Conservation (phyloP, 768 basidiomycete species). For the Cystobasidium ongulense region DNA sequence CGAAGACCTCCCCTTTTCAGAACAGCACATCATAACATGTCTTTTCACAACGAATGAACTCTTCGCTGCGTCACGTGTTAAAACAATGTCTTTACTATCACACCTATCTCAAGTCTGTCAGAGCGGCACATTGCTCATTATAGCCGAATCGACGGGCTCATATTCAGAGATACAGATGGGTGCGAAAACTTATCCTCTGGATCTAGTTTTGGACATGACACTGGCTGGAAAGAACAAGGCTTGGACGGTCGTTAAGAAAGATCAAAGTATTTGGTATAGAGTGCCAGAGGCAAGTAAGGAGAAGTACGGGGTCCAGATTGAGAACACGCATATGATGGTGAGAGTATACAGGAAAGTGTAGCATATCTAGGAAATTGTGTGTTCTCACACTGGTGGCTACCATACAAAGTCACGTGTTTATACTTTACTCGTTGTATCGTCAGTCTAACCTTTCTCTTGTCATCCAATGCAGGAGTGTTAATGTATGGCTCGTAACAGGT, state of each 20-base stretch:
- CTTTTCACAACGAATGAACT: slow-evolving; percentile 41
- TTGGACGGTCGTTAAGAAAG: slow-evolving; percentile 10
- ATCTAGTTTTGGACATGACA: slow-evolving; percentile 10
- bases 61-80: slow-evolving; percentile 37
- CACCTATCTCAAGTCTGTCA: slow-evolving; percentile 1
- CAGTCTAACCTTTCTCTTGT: too few relatives aligned
- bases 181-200: slow-evolving; percentile 8
- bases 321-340: slow-evolving; percentile 28
- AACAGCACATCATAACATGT: slow-evolving; percentile 36
- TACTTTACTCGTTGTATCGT: too few relatives aligned
- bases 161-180: slow-evolving; percentile 22
- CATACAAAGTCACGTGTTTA: background rate
- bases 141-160: slow-evolving; percentile 35
- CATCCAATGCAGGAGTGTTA: too few relatives aligned
- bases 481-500: too few relatives aligned
- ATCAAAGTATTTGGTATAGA: slow-evolving; percentile 17
- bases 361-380: background rate
- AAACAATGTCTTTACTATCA: slow-evolving; percentile 38
- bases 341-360: slow-evolving; percentile 25
- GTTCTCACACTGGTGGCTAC: background rate
- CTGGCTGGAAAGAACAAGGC: slow-evolving; percentile 5
- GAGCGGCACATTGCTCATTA: slow-evolving; percentile 33
- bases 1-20: background rate
- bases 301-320: slow-evolving; percentile 12
- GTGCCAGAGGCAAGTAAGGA: slow-evolving; percentile 4